These are phyloP conservation scores for Arctostaphylos glauca DNA, from an alignment of 148 eudicot genomes.

Conservation along the genomic window DNA sequence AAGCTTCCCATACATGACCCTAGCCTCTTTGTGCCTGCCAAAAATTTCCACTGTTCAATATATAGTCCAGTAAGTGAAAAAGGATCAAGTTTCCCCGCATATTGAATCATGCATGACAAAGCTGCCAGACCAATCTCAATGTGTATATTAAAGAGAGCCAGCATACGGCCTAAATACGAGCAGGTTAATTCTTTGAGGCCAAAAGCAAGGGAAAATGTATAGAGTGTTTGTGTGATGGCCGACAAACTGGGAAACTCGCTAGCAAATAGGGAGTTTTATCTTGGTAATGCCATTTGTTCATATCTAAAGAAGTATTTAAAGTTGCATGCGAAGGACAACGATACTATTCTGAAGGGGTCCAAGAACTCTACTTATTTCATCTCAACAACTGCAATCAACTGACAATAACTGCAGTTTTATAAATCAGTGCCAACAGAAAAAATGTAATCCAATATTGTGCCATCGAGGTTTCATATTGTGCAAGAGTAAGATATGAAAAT, in stretches of 20 bases:
- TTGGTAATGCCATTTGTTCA: neutral
- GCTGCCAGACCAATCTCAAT: neutral
- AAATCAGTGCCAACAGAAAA: neutral
- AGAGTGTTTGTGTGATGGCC: neutral
- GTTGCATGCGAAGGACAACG: neutral
- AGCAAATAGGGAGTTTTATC: neutral
- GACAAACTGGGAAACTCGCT: neutral
- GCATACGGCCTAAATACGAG: neutral
- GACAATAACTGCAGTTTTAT: neutral
- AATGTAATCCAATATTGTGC: neutral
- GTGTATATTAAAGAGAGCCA: neutral
- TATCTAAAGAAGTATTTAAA: neutral
- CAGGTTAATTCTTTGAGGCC: neutral
- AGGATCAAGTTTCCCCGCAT: neutral
- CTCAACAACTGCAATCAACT: neutral
- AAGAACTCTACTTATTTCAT: neutral
- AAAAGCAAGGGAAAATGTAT: neutral
- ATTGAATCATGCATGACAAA: neutral
- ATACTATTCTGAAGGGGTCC: neutral
- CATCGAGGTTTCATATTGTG: neutral
- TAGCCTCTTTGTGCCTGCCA: slow-evolving; percentile 75
- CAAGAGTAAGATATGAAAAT: neutral
- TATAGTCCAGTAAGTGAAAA: neutral
- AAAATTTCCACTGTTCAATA: slow-evolving; percentile 12
- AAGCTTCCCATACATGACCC: slow-evolving; percentile 77